Percentiles rank a stretch among this genome's conserved stretches.
phyloP scores from a whole-genome alignment of 75 land plant genomes.

The Pinus taeda region DNA sequence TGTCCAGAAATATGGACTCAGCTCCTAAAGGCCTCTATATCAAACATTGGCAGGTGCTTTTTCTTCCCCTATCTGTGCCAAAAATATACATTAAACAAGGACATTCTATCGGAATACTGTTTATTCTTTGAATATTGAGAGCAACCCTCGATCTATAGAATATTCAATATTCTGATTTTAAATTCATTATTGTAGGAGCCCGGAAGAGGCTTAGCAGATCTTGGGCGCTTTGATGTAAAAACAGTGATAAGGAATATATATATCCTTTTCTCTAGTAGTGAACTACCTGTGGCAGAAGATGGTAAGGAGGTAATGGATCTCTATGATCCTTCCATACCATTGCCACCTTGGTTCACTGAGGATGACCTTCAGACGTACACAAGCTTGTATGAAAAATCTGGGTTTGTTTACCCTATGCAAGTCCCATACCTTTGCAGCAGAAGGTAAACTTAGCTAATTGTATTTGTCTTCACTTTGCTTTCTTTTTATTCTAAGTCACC shows the following conservation, averaged over 20 bases:
- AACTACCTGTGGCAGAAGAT: slow-evolving; percentile 42
- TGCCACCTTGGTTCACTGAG: slow-evolving; percentile 64
- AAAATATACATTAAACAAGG: not conserved
- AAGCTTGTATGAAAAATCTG: slow-evolving; percentile 49
- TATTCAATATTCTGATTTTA: not conserved
- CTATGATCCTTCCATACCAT: slow-evolving; percentile 40
- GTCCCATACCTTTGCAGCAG: slow-evolving; percentile 34
- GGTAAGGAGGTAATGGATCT: slow-evolving; percentile 64
- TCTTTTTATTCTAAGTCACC: not conserved
- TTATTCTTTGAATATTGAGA: not conserved
- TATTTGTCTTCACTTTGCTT: not conserved
- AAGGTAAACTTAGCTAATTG: not conserved
- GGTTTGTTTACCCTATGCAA: slow-evolving; percentile 42
- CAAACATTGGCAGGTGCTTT: not conserved
- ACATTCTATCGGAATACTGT: not conserved
- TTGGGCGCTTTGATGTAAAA: slow-evolving; percentile 58
- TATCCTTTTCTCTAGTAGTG: slow-evolving; percentile 54
- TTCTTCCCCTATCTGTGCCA: not conserved
- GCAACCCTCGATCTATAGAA: no score
- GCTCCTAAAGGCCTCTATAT: not conserved
- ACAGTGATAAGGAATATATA: slow-evolving; percentile 60
- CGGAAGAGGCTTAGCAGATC: slow-evolving; percentile 75
- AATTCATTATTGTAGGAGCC: slow-evolving; percentile 42
- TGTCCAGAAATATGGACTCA: not conserved
- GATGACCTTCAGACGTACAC: slow-evolving; percentile 48